Percentiles rank a stretch among this genome's conserved stretches.
Evolutionary conservation across 148 eudicot species (phyloP).

Genomic region (Vaccinium corymbosum): DNA sequence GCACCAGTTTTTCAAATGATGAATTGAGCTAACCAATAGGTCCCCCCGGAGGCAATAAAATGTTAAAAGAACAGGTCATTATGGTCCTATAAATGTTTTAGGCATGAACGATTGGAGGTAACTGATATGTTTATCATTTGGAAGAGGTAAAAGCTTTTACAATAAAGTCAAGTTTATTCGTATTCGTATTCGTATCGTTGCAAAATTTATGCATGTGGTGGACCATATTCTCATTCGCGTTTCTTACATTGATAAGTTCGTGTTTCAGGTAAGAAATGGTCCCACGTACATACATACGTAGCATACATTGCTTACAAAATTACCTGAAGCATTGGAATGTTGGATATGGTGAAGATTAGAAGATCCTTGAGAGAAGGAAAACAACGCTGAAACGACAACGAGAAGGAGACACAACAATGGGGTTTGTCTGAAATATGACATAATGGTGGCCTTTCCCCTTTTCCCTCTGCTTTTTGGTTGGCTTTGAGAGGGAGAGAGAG

Average conservation of each 20-base stretch:
- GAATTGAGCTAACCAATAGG: background rate
- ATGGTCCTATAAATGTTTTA: background rate
- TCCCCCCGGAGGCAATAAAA: background rate
- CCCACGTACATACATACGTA: background rate
- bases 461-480: background rate
- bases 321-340: background rate
- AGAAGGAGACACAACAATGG: background rate
- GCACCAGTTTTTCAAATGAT: background rate
- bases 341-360: background rate
- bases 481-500: background rate
- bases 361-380: slow-evolving; percentile 11
- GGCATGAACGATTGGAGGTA: background rate
- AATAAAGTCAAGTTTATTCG: background rate
- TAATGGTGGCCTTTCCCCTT: background rate
- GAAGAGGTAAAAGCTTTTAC: background rate
- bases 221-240: background rate
- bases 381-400: background rate
- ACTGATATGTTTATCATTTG: background rate
- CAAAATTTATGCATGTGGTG: background rate
- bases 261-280: background rate
- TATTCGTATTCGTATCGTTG: background rate
- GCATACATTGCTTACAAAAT: background rate
- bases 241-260: background rate
- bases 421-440: slow-evolving; percentile 10
- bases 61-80: background rate